These are phyloP conservation scores for Fistulinella cinereoalba DNA, from an alignment of 1,284 basidiomycete genomes.

Conservation along the genomic window DNA sequence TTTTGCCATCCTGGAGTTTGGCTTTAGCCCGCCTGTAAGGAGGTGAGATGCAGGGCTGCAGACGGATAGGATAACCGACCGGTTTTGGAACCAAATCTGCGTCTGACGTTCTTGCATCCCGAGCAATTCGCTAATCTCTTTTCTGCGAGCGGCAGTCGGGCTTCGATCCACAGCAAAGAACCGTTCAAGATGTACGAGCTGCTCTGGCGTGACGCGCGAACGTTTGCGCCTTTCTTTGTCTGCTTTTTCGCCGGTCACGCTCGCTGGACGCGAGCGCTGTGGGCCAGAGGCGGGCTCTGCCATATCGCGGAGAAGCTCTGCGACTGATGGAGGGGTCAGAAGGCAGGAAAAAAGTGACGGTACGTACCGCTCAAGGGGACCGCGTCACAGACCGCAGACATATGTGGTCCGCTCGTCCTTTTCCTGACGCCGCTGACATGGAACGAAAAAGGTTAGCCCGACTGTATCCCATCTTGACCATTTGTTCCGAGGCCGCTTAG, in stretches of 20 bases:
- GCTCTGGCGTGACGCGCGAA: constrained; percentile 72
- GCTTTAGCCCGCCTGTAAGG: constrained; percentile 69
- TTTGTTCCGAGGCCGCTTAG: constrained; percentile 30
- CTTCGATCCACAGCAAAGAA: constrained; percentile 67
- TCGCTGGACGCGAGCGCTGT: constrained; percentile 25
- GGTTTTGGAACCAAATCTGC: constrained; percentile 85
- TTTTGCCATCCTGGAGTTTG: constrained; percentile 64
- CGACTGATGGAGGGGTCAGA: constrained; percentile 5
- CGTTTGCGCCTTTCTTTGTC: constrained; percentile 70
- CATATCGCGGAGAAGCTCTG: constrained; percentile 14
- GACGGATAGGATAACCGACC: constrained; percentile 42
- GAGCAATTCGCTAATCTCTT: constrained; percentile 70
- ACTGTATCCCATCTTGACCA: constrained; percentile 9
- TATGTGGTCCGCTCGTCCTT: constrained; percentile 25
- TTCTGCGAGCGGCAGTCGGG: constrained; percentile 65
- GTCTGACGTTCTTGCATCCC: constrained; percentile 83
- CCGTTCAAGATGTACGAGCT: constrained; percentile 67
- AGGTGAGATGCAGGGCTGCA: constrained; percentile 1
- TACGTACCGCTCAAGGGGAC: constrained; percentile 18
- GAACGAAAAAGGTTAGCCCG: constrained; percentile 24
- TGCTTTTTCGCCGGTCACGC: constrained; percentile 15
- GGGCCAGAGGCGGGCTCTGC: constrained; percentile 26
- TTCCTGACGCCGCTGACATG: constrained; percentile 32
- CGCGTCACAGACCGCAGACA: constrained; percentile 31
- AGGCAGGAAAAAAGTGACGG: constrained; percentile 6